A percentile compares a stretch with the other conserved stretches of the same genome.
Evolutionary conservation across 1,139 yeast species (phyloP).

Genomic region (Hanseniaspora uvarum): DNA sequence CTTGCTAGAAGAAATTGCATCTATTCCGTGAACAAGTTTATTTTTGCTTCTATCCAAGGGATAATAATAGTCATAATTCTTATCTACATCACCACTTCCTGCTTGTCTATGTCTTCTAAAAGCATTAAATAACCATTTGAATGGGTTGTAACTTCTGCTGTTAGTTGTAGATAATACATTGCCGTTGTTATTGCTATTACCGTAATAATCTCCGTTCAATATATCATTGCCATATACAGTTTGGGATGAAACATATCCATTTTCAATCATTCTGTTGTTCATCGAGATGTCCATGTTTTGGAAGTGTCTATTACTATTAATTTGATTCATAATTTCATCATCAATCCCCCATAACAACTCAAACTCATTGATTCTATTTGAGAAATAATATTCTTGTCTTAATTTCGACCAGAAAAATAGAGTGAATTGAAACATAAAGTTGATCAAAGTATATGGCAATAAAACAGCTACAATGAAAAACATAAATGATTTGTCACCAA

Average conservation of each 20-base stretch:
- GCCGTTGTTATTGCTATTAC: background rate
- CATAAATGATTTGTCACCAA: constrained; percentile 25
- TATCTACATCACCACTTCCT: background rate
- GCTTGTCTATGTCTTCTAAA: background rate
- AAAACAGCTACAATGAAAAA: constrained; percentile 24
- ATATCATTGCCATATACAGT: background rate
- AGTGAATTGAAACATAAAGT: constrained; percentile 23
- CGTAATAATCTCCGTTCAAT: background rate
- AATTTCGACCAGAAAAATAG: constrained; percentile 25
- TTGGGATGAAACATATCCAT: background rate
- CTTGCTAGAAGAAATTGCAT: background rate
- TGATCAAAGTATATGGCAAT: constrained; percentile 24
- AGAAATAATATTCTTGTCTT: constrained; percentile 14
- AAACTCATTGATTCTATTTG: constrained; percentile 12
- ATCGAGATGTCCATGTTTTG: constrained; percentile 14
- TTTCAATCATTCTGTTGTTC: background rate
- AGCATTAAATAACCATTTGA: constrained; percentile 4
- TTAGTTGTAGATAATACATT: background rate
- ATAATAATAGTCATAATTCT: background rate
- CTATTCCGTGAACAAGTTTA: background rate
- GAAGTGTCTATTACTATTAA: constrained; percentile 13
- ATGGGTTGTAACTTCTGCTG: constrained; percentile 4
- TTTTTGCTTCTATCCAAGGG: background rate
- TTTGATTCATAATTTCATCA: constrained; percentile 15
- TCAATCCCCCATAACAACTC: constrained; percentile 15